Evolutionary conservation across 2,329 filamentous ascomycete species (phyloP).

Genomic region (Colletotrichum melonis): DNA sequence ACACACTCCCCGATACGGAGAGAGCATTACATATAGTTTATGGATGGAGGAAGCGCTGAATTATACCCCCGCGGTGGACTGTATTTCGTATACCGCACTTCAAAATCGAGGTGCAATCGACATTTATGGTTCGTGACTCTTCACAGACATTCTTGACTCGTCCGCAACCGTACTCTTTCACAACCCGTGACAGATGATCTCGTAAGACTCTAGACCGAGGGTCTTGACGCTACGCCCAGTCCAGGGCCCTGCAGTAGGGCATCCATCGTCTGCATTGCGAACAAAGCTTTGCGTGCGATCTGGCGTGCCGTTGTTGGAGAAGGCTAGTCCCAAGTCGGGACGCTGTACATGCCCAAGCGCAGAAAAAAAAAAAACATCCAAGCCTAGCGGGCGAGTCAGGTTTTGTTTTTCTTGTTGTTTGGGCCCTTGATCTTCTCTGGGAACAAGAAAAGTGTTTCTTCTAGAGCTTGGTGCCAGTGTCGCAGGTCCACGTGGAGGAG

Average conservation of each 20-base stretch:
- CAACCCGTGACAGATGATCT: not conserved
- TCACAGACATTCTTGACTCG: not conserved
- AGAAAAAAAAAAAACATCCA: not conserved
- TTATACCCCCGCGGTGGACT: constrained; percentile 18
- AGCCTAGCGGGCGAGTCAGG: not conserved
- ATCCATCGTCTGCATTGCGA: not conserved
- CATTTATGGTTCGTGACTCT: not conserved
- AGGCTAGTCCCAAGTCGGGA: not conserved
- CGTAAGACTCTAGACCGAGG: not conserved
- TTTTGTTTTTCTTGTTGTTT: too few species aligned
- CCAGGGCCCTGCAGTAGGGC: not conserved
- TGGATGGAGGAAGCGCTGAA: constrained; percentile 3
- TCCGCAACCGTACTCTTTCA: too few species aligned
- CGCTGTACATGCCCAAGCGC: not conserved
- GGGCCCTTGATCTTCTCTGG: not conserved
- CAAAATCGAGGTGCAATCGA: not conserved
- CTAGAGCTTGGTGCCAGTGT: not conserved
- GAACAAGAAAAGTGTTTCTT: not conserved
- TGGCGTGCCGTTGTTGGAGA: not conserved
- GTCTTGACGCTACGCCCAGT: not conserved
- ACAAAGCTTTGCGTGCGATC: not conserved
- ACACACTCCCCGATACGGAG: not conserved
- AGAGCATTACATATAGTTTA: not conserved
- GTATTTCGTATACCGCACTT: not conserved
- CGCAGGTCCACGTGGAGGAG: not conserved